Percentiles rank a stretch among this genome's conserved stretches.
Evolutionary conservation across 1,284 basidiomycete species (phyloP).

Genomic region (Cutaneotrichosporon dermatis): DNA sequence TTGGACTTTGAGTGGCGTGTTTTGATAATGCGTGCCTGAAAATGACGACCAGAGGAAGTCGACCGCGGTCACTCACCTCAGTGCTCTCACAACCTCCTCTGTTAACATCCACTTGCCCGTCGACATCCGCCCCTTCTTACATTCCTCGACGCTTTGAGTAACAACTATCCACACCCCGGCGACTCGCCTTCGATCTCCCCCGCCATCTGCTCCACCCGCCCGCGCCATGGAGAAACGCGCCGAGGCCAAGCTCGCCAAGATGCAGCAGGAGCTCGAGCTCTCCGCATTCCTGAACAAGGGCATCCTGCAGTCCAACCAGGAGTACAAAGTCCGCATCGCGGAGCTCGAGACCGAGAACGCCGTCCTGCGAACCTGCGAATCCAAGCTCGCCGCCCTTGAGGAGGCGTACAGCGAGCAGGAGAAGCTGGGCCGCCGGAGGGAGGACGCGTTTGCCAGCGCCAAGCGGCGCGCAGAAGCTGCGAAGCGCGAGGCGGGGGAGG

Average conservation of each 20-base stretch:
- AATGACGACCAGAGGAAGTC: no score
- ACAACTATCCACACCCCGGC: no score
- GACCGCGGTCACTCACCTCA: no score
- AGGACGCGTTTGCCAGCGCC: conserved; percentile 12
- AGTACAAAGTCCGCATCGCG: conserved; percentile 36
- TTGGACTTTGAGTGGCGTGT: not conserved
- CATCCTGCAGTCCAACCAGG: conserved; percentile 33
- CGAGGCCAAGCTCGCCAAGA: conserved; percentile 1
- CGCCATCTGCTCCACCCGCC: not conserved
- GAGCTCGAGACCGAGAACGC: conserved; percentile 35
- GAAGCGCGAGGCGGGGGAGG: not conserved
- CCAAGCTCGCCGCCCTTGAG: conserved; percentile 30
- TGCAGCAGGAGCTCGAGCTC: conserved; percentile 36
- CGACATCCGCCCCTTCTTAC: no score
- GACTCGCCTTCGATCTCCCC: not conserved
- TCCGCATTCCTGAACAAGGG: conserved; percentile 42
- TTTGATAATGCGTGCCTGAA: no score
- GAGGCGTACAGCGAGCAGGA: conserved; percentile 19
- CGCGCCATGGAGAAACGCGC: not conserved
- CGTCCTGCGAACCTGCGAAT: conserved; percentile 32
- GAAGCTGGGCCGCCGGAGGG: not conserved
- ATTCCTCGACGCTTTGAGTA: no score
- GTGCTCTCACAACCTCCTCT: no score
- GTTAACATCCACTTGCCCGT: no score
- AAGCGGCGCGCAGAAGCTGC: conserved; percentile 6